phyloP scores from a whole-genome alignment of 2,329 filamentous ascomycete species.

The Cladosporium cucumerinum region DNA sequence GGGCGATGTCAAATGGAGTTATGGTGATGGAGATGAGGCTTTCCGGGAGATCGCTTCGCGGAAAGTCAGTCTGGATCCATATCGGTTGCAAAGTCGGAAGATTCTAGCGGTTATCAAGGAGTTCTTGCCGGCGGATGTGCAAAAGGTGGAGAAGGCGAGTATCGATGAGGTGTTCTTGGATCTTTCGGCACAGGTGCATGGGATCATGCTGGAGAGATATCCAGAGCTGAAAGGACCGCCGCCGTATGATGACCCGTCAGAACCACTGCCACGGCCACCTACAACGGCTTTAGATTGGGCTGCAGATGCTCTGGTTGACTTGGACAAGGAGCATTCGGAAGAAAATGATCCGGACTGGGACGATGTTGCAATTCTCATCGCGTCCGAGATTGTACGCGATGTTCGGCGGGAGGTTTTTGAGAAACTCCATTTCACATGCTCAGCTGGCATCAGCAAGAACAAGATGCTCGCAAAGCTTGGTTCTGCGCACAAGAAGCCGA shows the following conservation, averaged over 20 bases:
- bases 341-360: slow-evolving; percentile 91
- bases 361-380: slow-evolving; percentile 81
- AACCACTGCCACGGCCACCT: slow-evolving; percentile 69
- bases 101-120: slow-evolving; percentile 79
- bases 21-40: slow-evolving; percentile 67
- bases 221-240: slow-evolving; percentile 65
- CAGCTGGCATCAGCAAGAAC: slow-evolving; percentile 81
- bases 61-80: slow-evolving; percentile 93
- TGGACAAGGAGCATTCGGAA: slow-evolving; percentile 70
- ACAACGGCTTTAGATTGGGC: slow-evolving; percentile 77
- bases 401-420: slow-evolving; percentile 68
- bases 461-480: slow-evolving; percentile 96
- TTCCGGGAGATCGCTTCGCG: slow-evolving; percentile 76
- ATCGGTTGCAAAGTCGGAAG: slow-evolving; percentile 76
- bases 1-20: slow-evolving; percentile 87
- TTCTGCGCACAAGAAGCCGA: slow-evolving; percentile 87
- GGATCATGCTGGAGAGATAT: slow-evolving; percentile 70
- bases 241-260: slow-evolving; percentile 68
- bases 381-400: slow-evolving; percentile 79
- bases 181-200: slow-evolving; percentile 78
- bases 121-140: slow-evolving; percentile 59
- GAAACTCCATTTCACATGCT: slow-evolving; percentile 82
- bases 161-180: slow-evolving; percentile 97
- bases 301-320: slow-evolving; percentile 74
- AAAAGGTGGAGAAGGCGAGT: slow-evolving; percentile 85